Evolutionary conservation across 768 basidiomycete genomes (phyloP).

Genomic region (Leucosporidium yakuticum): DNA sequence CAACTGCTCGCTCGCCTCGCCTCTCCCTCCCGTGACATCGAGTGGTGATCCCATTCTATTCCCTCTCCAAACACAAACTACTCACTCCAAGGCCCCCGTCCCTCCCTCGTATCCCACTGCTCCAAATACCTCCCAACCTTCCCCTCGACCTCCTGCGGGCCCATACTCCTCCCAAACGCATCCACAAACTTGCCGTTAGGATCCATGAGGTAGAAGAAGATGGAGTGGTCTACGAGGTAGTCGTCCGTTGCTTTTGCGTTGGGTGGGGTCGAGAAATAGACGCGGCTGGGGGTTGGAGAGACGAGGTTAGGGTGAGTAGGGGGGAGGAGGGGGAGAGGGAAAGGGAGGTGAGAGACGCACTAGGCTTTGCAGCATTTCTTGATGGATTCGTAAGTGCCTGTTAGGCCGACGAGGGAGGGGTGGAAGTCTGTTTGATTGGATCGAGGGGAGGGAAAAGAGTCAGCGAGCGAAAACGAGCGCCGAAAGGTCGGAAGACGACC

Average conservation of each 20-base stretch:
- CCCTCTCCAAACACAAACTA: neutral
- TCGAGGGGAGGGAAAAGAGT: neutral
- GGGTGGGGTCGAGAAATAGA: constrained; percentile 91
- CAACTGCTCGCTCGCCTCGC: no score
- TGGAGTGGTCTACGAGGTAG: constrained; percentile 77
- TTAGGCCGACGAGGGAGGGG: constrained; percentile 77
- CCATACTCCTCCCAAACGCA: constrained; percentile 82
- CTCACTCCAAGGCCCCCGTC: constrained; percentile 25
- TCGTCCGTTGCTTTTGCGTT: constrained; percentile 72
- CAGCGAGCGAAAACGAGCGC: neutral
- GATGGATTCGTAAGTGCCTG: constrained; percentile 73
- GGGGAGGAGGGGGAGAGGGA: neutral
- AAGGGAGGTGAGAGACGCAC: constrained; percentile 6
- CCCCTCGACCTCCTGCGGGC: constrained; percentile 57
- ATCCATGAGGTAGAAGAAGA: constrained; percentile 88
- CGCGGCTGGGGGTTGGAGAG: constrained; percentile 49
- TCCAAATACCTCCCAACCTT: constrained; percentile 45
- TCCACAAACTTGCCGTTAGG: constrained; percentile 89
- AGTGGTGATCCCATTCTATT: neutral
- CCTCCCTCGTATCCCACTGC: constrained; percentile 41
- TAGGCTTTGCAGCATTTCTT: constrained; percentile 90
- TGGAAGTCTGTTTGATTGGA: constrained; percentile 68
- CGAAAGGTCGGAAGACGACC: neutral
- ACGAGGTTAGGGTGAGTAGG: neutral
- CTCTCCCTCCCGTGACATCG: neutral